Base-by-base conservation (phyloP, 169 alveolate genomes). In the Eimeria necatrix region DNA sequence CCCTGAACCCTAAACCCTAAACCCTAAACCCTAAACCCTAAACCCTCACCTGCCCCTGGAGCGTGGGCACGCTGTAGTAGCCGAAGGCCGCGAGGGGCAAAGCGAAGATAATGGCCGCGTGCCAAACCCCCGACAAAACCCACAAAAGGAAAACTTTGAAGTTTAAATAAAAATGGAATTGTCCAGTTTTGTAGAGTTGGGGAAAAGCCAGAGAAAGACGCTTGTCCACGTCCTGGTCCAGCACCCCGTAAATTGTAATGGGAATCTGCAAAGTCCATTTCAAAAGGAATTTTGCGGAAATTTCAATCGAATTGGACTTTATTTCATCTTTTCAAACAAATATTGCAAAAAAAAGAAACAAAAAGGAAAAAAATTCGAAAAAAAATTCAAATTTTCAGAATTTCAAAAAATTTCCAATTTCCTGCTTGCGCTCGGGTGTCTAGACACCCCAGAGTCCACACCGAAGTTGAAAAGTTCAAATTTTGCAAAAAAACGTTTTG, bases 71-170 rank as follows among this genome's bases (percentile, higher is more conserved):
- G 2, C 32, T 26, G 76, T 53, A 4, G 91, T 2, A 61, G 51
- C 94, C 94, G n/a, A 87, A 64, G 52, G 78, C 51, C 14, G 10
- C 20, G 20, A 70, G 49, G 95, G 96, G 96, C 1, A 93, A 9
- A 59, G 59, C 96, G 83, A 96, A 95, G 46, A 95, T 70, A 22
- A 96, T 95, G 4, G 80, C 68, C 8, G 98, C 98, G 52, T 97
- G 98, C 91, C 78, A 95, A 4, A 96, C 61, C 18, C 97, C 96
- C 41, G 68, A 86, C 7, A 96, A n/a, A 56, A 95, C 78, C 97
- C 97, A 96, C 81, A 8, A 16, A 52, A 24, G 46, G 90, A 93
- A 81, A 49, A 71, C 84, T 2, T 61, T 24, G 46, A 24, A 18
- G 68, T 85, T 85, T 51, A 93, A 52, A 26, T 52, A 93, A 18